phyloP scores from a whole-genome alignment of 768 basidiomycete species.

The Tricholomella constricta region DNA sequence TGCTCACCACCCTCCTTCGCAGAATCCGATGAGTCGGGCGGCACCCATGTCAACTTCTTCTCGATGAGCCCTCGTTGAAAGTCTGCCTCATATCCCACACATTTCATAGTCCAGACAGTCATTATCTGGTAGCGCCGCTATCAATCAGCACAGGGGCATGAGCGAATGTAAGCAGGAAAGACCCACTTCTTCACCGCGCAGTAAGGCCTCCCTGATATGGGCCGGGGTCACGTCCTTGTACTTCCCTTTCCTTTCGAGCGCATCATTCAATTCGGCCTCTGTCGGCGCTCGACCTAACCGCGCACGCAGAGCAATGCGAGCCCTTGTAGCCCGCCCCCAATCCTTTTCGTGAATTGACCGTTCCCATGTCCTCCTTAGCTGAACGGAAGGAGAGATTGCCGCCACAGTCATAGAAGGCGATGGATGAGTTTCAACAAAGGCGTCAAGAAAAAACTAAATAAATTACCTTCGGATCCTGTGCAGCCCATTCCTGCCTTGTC shows the following conservation, averaged over 20 bases:
- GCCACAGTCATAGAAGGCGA: too few relatives aligned
- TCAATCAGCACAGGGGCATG: background rate
- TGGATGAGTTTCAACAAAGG: too few relatives aligned
- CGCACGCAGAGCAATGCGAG: constrained; percentile 11
- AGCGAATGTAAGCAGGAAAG: background rate
- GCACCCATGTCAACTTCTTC: constrained; percentile 20
- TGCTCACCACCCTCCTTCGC: background rate
- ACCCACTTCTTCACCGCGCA: constrained; percentile 11
- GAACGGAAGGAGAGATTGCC: background rate
- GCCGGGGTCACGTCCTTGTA: constrained; percentile 1
- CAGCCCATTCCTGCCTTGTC: constrained; percentile 15
- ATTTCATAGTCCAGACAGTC: constrained; percentile 41
- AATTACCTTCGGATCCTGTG: constrained; percentile 6
- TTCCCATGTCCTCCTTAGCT: constrained; percentile 12
- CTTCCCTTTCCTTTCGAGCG: background rate
- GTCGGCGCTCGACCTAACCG: constrained; percentile 7
- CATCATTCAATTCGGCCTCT: background rate
- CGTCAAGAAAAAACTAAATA: too few relatives aligned
- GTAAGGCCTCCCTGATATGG: constrained; percentile 6
- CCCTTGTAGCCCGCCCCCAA: constrained; percentile 11
- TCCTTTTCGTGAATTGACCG: background rate
- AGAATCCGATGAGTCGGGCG: background rate
- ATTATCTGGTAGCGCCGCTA: constrained; percentile 26
- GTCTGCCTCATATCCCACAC: constrained; percentile 38
- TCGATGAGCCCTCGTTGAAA: constrained; percentile 36